Percentiles rank a stretch among this genome's conserved stretches.
Conservation (phyloP, 352 stramenopile species). For the Phytophthora pinifolia region DNA sequence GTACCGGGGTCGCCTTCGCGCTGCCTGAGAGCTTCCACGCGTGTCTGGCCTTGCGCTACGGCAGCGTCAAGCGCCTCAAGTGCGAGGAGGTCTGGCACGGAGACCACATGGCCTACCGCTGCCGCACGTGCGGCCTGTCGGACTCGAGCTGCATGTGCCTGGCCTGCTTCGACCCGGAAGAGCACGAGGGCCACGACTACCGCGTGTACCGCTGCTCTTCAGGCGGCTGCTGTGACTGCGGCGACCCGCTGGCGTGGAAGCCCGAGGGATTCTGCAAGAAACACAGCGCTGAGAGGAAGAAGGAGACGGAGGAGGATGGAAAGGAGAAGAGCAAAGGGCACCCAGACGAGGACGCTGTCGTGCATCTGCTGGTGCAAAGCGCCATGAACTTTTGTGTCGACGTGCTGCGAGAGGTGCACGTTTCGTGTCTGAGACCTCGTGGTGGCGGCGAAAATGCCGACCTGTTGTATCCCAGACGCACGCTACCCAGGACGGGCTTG, state of each 20-base stretch:
- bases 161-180: slow-evolving; percentile 71
- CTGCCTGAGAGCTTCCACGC: slow-evolving; percentile 42
- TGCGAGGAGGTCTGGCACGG: slow-evolving; percentile 88
- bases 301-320: slow-evolving; percentile 2
- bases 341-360: slow-evolving; percentile 36
- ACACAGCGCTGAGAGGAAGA: slow-evolving; percentile 30
- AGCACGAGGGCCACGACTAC: slow-evolving; percentile 83
- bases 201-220: slow-evolving; percentile 81
- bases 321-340: slow-evolving; percentile 32
- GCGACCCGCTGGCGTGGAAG: slow-evolving; percentile 78
- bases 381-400: slow-evolving; percentile 60
- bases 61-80: slow-evolving; percentile 71
- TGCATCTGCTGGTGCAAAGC: slow-evolving; percentile 45
- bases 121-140: slow-evolving; percentile 77
- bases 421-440: slow-evolving; percentile 43
- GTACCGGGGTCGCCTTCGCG: slow-evolving; percentile 18
- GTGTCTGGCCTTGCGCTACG: slow-evolving; percentile 56
- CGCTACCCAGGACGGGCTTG: slow-evolving; percentile 49
- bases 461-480: slow-evolving; percentile 30
- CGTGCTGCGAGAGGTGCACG: slow-evolving; percentile 58
- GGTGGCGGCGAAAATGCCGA: slow-evolving; percentile 33
- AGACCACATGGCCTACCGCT: slow-evolving; percentile 87
- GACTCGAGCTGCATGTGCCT: slow-evolving; percentile 89
- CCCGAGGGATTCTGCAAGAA: slow-evolving; percentile 78
- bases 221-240: slow-evolving; percentile 82